Evolutionary conservation across 169 alveolate genomes (phyloP).

Genomic region (Neospora caninum): DNA sequence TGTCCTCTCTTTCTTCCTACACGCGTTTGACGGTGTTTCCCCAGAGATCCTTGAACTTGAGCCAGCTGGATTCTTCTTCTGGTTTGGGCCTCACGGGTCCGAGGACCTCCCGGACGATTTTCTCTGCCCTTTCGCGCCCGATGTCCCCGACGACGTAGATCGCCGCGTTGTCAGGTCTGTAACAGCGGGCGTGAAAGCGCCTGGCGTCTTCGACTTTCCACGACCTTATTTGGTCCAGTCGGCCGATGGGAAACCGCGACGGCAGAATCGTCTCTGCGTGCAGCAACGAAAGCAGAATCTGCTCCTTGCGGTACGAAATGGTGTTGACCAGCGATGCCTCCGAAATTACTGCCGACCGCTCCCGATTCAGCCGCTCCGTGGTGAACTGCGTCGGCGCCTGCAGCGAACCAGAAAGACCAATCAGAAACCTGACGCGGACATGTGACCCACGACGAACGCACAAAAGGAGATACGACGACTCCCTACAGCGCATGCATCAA

Average conservation of each 20-base stretch:
- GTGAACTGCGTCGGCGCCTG: constrained; percentile 79
- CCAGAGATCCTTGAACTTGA: background rate
- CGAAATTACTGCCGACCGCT: constrained; percentile 84
- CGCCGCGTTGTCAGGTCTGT: constrained; percentile 76
- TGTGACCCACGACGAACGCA: no score
- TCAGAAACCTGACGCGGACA: background rate
- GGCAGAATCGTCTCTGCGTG: constrained; percentile 84
- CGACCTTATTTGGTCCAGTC: constrained; percentile 67
- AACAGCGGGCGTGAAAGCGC: constrained; percentile 72
- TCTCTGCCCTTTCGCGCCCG: constrained; percentile 44
- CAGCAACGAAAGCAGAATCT: constrained; percentile 79
- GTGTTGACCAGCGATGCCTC: constrained; percentile 85
- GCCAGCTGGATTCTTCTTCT: background rate
- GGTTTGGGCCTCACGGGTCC: constrained; percentile 5
- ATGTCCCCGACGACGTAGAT: constrained; percentile 77
- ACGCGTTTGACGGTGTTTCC: background rate
- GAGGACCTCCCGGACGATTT: constrained; percentile 40
- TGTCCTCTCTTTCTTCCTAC: background rate
- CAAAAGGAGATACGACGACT: no score
- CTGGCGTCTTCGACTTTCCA: constrained; percentile 72
- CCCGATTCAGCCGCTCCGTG: constrained; percentile 79
- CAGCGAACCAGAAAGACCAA: background rate
- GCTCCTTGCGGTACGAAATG: constrained; percentile 82
- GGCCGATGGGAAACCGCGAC: constrained; percentile 81
- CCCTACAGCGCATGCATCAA: no score